Base-by-base conservation (phyloP, 441 rosid species). In the Pelargonium hybrid region DNA sequence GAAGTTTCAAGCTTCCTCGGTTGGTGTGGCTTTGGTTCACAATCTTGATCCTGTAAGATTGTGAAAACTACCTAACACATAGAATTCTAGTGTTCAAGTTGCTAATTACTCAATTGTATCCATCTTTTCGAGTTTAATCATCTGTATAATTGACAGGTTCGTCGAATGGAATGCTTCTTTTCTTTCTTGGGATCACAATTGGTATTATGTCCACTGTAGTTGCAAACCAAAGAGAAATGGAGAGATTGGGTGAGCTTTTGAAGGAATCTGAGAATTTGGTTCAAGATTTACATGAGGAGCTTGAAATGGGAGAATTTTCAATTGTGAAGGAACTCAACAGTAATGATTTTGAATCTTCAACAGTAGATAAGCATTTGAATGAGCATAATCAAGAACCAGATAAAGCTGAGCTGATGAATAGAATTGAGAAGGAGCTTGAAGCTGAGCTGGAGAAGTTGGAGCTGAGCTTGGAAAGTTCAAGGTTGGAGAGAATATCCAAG, bases 241-340 rank as follows among this genome's bases (percentile, higher is more conserved):
- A 81, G 71, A 84, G 88, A 65, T 71, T 81, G 26, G 74, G 82
- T 69, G 81, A 74, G 23, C 68, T 79, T 73, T 76, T 83, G 82
- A 86, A 83, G 84, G 86, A 84, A 71, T 80, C 85, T 7, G 87
- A 89, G 69, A 85, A 80, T 79, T 76, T 88, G 84, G 95, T 85
- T 69, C 90, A 86, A 70, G 87, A 84, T 82, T 78, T 85, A 15
- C 88, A 88, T 61, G 95, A 87, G 64, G 95, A 88, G 78, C 85
- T 90, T 18, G 88, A 88, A 81, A 81, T 76, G 83, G 85, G 84
- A 83, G 90, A 86, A 69, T 86, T 84, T 25, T 29, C 82, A 80
- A 83, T 85, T 8, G 85, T 83, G 74, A 80, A 82, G 77, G 91
- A 87, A 81, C 76, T 84, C 26, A 75, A 79, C 37, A 68, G 80